phyloP scores from a whole-genome alignment of 2,329 filamentous ascomycete genomes.

The Diplodia corticola region DNA sequence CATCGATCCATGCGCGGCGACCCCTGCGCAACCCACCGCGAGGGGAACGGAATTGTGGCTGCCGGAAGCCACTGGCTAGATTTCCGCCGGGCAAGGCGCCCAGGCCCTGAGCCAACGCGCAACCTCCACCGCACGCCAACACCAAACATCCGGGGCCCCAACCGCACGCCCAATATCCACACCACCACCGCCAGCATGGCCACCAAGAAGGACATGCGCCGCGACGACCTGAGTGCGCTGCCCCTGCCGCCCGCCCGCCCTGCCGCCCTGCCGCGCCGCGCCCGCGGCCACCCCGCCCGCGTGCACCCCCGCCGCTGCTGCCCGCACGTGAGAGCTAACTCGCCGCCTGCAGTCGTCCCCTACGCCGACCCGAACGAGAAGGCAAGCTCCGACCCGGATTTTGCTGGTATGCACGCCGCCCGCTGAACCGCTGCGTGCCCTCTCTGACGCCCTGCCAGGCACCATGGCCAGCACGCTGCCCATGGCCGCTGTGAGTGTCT shows the following conservation, averaged over 20 bases:
- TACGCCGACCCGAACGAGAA: conserved; percentile 74
- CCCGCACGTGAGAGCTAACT: conserved; percentile 12
- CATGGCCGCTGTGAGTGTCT: conserved; percentile 75
- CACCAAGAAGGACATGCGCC: conserved; percentile 73
- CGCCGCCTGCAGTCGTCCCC: conserved; percentile 67
- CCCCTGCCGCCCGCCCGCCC: conserved; percentile 13
- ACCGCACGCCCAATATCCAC: conserved; percentile 13
- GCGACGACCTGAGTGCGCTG: conserved; percentile 68
- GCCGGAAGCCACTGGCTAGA: conserved; percentile 11
- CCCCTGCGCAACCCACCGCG: conserved; percentile 10
- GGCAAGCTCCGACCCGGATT: conserved; percentile 65
- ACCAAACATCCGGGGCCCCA: conserved; percentile 24
- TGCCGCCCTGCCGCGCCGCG: not conserved
- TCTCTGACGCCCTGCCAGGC: conserved; percentile 39
- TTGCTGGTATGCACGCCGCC: conserved; percentile 59
- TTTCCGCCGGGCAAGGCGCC: not conserved
- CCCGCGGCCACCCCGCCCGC: not conserved
- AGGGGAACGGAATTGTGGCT: conserved; percentile 11
- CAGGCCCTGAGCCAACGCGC: conserved; percentile 6
- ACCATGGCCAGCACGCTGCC: conserved; percentile 77
- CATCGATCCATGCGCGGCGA: not conserved
- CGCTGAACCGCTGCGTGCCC: not conserved
- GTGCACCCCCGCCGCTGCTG: not conserved
- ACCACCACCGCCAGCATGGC: conserved; percentile 52
- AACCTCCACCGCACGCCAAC: conserved; percentile 10